phyloP scores from a whole-genome alignment of 2,329 filamentous ascomycete genomes.

The Elsinoe perseae region DNA sequence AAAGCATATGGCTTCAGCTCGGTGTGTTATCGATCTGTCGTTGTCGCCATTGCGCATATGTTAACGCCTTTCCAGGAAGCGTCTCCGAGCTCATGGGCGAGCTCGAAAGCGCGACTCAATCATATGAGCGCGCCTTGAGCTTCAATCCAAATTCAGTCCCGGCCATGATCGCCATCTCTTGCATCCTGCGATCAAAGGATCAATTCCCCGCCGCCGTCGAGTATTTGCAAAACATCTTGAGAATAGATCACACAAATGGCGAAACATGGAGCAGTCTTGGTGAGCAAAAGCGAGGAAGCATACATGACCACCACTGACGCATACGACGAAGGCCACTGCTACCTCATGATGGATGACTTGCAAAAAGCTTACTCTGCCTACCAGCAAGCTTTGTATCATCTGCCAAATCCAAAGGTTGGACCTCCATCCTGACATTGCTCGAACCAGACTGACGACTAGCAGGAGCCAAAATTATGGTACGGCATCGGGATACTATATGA shows the following conservation, averaged over 20 bases:
- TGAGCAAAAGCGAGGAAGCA: constrained; percentile 37
- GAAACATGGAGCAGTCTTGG: constrained; percentile 95
- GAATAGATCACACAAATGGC: constrained; percentile 80
- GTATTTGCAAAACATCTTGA: constrained; percentile 82
- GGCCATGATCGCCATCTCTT: constrained; percentile 90
- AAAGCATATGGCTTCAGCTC: constrained; percentile 84
- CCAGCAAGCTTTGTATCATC: constrained; percentile 86
- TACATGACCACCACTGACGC: neutral
- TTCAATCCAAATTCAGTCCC: constrained; percentile 83
- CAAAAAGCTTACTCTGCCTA: constrained; percentile 97
- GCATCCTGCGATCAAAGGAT: constrained; percentile 83
- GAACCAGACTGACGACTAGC: constrained; percentile 4
- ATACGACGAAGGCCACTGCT: constrained; percentile 72
- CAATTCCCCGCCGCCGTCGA: constrained; percentile 92
- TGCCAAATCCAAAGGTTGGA: constrained; percentile 81
- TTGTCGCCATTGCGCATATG: neutral
- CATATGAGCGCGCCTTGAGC: constrained; percentile 82
- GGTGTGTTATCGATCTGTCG: constrained; percentile 52
- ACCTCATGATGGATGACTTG: constrained; percentile 96
- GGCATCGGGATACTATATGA: constrained; percentile 97
- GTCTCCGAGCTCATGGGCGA: constrained; percentile 83
- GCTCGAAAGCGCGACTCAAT: constrained; percentile 77
- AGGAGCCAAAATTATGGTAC: constrained; percentile 98
- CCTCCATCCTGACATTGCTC: neutral
- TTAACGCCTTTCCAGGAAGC: constrained; percentile 51